Base-by-base conservation (phyloP, 345 rosid genomes). In the Kandelia obovata region DNA sequence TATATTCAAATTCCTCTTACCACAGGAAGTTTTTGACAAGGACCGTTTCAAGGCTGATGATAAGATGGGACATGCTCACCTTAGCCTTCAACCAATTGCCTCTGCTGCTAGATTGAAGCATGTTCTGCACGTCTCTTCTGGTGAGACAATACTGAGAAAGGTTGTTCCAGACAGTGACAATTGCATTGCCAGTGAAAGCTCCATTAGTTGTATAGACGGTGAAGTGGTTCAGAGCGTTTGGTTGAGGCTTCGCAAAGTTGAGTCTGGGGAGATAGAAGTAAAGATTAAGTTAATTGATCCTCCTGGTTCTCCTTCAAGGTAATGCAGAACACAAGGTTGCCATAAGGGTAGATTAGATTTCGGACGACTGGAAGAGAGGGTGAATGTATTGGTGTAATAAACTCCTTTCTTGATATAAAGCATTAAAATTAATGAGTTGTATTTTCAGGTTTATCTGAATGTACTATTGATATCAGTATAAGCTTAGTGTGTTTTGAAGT, bases 21-120 rank as follows among this genome's bases (percentile, higher is more conserved):
- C 15, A 55, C 88, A 94, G 98, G 97, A 95, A 88, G 99, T 95
- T 64, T 95, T 87, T 65, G 99, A 95, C 65, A 95, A 88, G 78
- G 99, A 95, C 73, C 88, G 87, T 58, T 95, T 95, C 88, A 95
- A 92, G 82, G 75, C 96, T n/a, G 99, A 95, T 80, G 99, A 95
- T 74, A 89, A 95, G 81, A 95, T 95, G 99, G 99, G 99, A 34
- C 85, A 84, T 63, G 99, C 99, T 52, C 63, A 79, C 62, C 83
- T 95, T 69, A 90, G 76, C 83, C 93, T 95, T 75, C 99, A 92
- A 69, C 96, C 96, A 2, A 81, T 95, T 27, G 78, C 85, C 74
- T 91, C 99, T 47, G 89, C 92, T 23, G 88, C 96, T 37, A 79
- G 99, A 69, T 81, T 95, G 75, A 87, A 90, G 78, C 93, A 85